phyloP scores from a whole-genome alignment of 495 filamentous ascomycete species.

The Tuber umbilicatum region DNA sequence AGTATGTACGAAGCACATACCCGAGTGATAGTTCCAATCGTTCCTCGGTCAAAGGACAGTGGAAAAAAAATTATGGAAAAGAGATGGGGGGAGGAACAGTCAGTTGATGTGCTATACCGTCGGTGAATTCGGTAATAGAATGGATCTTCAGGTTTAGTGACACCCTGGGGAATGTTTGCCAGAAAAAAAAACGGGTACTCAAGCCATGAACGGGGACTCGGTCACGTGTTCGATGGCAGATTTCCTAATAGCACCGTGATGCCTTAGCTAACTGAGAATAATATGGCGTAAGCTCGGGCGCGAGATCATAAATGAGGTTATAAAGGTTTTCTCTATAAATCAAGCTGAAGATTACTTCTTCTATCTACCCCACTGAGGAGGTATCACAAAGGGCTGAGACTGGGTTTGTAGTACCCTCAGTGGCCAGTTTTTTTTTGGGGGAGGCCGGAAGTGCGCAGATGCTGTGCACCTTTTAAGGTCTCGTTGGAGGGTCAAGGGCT shows the following conservation, averaged over 20 bases:
- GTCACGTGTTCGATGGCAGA: not conserved
- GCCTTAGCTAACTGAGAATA: not conserved
- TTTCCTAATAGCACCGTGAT: not conserved
- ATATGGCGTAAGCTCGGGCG: not conserved
- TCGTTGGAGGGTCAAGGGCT: not conserved
- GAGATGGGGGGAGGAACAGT: not conserved
- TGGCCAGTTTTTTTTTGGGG: not conserved
- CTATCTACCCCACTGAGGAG: not conserved
- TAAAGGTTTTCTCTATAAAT: not conserved
- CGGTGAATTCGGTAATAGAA: not conserved
- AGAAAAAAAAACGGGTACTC: not conserved
- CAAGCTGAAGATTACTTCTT: not conserved
- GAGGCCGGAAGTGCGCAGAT: not conserved
- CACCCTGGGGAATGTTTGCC: not conserved
- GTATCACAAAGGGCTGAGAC: not conserved
- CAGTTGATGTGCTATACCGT: not conserved
- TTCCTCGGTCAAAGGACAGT: not conserved
- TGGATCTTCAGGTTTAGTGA: not conserved
- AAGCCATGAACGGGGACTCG: not conserved
- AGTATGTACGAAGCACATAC: too few species aligned
- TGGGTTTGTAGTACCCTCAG: not conserved
- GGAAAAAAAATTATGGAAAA: not conserved
- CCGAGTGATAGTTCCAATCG: too few species aligned
- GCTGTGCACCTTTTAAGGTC: not conserved
- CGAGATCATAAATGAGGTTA: not conserved